Percentiles rank a stretch among this genome's conserved stretches.
Evolutionary conservation across 116 monocot species (phyloP).

Genomic region (Iris pallida): DNA sequence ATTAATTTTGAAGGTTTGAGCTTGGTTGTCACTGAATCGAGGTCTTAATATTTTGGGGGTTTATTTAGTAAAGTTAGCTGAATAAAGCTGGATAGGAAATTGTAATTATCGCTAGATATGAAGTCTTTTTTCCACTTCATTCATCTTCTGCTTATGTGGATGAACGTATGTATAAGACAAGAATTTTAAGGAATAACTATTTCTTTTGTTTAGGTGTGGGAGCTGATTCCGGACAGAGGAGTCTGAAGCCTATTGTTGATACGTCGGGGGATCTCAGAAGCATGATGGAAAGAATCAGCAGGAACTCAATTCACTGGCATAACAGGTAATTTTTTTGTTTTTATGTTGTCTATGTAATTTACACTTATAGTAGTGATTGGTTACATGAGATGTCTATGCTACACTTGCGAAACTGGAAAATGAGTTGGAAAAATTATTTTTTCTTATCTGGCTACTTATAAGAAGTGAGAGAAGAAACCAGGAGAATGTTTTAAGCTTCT

Average conservation of each 20-base stretch:
- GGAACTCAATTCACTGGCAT: conserved; percentile 87
- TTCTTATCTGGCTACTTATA: too few species aligned
- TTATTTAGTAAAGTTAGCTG: neutral
- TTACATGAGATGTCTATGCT: too few species aligned
- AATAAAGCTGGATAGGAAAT: neutral
- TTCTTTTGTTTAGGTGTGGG: conserved; percentile 36
- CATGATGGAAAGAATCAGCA: conserved; percentile 69
- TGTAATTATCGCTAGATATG: neutral
- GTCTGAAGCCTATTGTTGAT: conserved; percentile 41
- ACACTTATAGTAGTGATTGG: too few species aligned
- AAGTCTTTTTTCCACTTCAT: neutral
- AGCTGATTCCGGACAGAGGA: conserved; percentile 50
- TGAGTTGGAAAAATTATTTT: too few species aligned
- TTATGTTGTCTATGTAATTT: neutral
- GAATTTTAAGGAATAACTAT: neutral
- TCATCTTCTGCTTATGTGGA: neutral
- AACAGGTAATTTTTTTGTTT: conserved; percentile 42
- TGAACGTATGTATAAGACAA: neutral
- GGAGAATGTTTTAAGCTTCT: too few species aligned
- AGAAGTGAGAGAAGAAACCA: too few species aligned
- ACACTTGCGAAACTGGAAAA: too few species aligned
- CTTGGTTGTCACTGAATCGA: neutral
- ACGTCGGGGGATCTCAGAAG: conserved; percentile 54
- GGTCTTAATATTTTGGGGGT: neutral
- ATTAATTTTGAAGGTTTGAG: neutral